Evolutionary conservation across 306 rosid genomes (phyloP).

Genomic region (Cotoneaster glaucophyllus): DNA sequence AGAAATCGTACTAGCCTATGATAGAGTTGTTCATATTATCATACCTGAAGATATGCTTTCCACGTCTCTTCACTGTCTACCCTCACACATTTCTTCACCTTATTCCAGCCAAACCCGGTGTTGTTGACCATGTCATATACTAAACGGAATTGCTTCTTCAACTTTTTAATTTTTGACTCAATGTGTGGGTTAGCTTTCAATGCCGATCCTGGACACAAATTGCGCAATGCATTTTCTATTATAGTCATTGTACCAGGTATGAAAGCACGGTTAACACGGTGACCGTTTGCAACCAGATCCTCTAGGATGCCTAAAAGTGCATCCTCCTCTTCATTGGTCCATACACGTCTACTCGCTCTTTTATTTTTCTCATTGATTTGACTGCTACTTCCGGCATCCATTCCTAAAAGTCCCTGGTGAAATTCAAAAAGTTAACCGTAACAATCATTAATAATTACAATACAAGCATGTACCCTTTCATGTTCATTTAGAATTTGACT

Average conservation of each 20-base stretch:
- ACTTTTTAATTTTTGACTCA: constrained; percentile 9
- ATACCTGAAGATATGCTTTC: constrained; percentile 12
- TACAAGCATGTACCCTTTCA: not conserved
- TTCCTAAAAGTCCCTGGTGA: not conserved
- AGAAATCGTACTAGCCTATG: not conserved
- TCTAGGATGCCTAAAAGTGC: constrained; percentile 4
- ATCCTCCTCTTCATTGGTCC: constrained; percentile 1
- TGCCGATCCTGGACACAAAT: not conserved
- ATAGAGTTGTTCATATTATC: not conserved
- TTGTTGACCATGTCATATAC: constrained; percentile 10
- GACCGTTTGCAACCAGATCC: not conserved
- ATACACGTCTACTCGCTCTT: not conserved
- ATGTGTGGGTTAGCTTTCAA: constrained; percentile 3
- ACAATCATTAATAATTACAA: not conserved
- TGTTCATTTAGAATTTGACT: not conserved
- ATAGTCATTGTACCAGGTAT: not conserved
- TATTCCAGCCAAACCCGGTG: constrained; percentile 1
- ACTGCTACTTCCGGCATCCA: not conserved
- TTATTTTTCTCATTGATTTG: not conserved
- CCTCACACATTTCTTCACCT: constrained; percentile 5
- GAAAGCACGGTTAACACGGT: not conserved
- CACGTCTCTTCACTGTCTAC: constrained; percentile 5
- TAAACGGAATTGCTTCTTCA: not conserved
- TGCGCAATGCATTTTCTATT: constrained; percentile 1
- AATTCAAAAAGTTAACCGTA: not conserved